Base-by-base conservation (phyloP, 2,329 filamentous ascomycete genomes). In the Alternaria rosae region DNA sequence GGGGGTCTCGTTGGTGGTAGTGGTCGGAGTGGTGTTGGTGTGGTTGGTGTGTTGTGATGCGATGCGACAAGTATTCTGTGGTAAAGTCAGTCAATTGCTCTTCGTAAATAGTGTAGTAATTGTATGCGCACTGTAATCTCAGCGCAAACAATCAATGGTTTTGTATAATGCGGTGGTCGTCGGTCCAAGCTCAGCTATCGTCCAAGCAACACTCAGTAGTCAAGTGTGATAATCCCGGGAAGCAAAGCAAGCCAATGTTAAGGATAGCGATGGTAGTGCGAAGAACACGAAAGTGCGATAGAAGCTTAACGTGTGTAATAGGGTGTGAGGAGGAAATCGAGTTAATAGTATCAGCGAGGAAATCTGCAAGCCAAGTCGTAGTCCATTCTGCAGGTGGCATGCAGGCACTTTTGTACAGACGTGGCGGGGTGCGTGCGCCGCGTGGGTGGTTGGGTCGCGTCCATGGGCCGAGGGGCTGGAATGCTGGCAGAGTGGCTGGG, bases 361-460 rank as follows among this genome's bases (percentile, higher is more conserved):
- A 53, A 51, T 70, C 66, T 68, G 67, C 57, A 70, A 67, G 66
- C 45, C 44, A 61, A 57, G 47, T 57, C 43, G 21, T 41, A 52
- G 41, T 21, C 25, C 53, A n/a, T 50, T n/a, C 45, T 57, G 52
- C 57, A 63, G 62, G 62, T 63, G 67, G 64, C 66, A 69, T 70
- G 68, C 68, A 47, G 50, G 62, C 50, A 72, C 64, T 73, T 74
- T 75, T 75, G 72, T 75, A 75, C 56, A 70, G 62, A 64, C 61
- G 54, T 61, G 57, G 64, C 65, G 65, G 70, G 67, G 71, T 62
- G 65, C 65, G 70, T 63, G 65, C 63, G 21, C 54, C 35, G 50
- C 42, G 43, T 62, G 59, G 70, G 70, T 66, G 70, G 71, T 70
- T 74, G 70, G 70, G 68, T 57, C 58, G 58, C 43, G 47, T 53